These are phyloP conservation scores for Babjeviella inositovora DNA, from an alignment of 805 yeast species.

Conservation along the genomic window DNA sequence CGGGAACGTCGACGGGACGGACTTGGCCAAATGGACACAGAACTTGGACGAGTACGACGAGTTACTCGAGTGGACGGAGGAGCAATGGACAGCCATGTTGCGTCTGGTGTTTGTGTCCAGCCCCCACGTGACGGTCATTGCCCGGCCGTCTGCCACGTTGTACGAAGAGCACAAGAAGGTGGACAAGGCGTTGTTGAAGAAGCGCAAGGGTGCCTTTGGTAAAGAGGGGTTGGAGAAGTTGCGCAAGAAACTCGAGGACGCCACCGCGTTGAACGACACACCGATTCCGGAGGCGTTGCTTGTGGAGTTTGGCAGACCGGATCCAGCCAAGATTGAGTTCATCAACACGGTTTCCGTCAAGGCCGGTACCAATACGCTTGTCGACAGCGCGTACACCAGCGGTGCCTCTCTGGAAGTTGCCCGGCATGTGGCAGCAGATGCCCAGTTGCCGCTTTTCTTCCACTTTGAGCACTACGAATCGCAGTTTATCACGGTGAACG, in stretches of 20 bases:
- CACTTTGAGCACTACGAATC: constrained; percentile 73
- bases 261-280: constrained; percentile 52
- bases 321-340: constrained; percentile 59
- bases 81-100: constrained; percentile 52
- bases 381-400: constrained; percentile 11
- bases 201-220: constrained; percentile 37
- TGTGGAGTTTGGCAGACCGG: constrained; percentile 49
- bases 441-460: constrained; percentile 49
- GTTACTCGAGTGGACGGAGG: constrained; percentile 41
- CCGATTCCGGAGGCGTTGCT: constrained; percentile 63
- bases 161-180: constrained; percentile 35
- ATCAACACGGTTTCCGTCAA: constrained; percentile 52
- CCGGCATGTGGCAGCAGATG: constrained; percentile 7
- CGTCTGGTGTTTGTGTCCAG: constrained; percentile 38
- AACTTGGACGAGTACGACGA: constrained; percentile 43
- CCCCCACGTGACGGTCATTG: constrained; percentile 49
- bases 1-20: constrained; percentile 47
- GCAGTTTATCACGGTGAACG: constrained; percentile 55
- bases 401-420: constrained; percentile 10
- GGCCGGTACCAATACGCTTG: constrained; percentile 28
- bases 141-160: constrained; percentile 51
- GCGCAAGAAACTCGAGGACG: constrained; percentile 33
- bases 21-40: constrained; percentile 36
- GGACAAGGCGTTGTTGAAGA: constrained; percentile 27
- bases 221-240: constrained; percentile 39